Evolutionary conservation across 2,329 filamentous ascomycete species (phyloP), one percentile per base, ranked within the genome.

Genomic region (Aspergillus arachidicola): DNA sequence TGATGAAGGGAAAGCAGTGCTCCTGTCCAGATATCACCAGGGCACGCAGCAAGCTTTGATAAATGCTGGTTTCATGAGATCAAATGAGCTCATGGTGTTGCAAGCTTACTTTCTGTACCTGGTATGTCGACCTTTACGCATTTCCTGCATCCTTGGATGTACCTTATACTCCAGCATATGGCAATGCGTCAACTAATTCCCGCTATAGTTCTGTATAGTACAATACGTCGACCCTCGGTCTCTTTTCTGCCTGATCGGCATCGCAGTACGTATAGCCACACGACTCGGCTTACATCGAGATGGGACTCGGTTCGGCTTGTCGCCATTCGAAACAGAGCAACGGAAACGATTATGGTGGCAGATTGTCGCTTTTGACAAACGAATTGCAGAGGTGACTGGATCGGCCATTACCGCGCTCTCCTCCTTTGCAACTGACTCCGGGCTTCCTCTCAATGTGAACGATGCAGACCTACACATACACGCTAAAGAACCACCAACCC

Each of bases 301-400:
- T 69, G 83, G 85, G 4, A 81, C 80, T 4, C 81, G 85, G 68
- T 75, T 67, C 70, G 76, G 73, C 66, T 68, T 72, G 21, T 69
- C 73, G 77, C 2, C 84, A 81, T 54, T 90, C 59, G 89, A 91
- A 68, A 83, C 86, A 5, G 89, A 92, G 76, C 84, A 89, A 73
- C 84, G 89, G 12, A 83, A 89, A 57, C 83, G 89, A 48, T 76
- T 92, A 4, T 91, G 89, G 89, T 91, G 89, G 89, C 86, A 87
- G 57, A 81, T 92, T 16, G 83, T 89, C 36, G 82, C 85, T 21
- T 89, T 91, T 64, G 90, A 92, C 73, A 83, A 85, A 64, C 86
- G 89, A 19, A 85, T 91, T 38, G 84, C 87, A 57, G 89, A 91
- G 71, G 85, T 91, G 74, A 85, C 86, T 9, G 85, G 86, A 56